Base-by-base conservation (phyloP, 2,329 filamentous ascomycete species). In the Fusarium acutatum region DNA sequence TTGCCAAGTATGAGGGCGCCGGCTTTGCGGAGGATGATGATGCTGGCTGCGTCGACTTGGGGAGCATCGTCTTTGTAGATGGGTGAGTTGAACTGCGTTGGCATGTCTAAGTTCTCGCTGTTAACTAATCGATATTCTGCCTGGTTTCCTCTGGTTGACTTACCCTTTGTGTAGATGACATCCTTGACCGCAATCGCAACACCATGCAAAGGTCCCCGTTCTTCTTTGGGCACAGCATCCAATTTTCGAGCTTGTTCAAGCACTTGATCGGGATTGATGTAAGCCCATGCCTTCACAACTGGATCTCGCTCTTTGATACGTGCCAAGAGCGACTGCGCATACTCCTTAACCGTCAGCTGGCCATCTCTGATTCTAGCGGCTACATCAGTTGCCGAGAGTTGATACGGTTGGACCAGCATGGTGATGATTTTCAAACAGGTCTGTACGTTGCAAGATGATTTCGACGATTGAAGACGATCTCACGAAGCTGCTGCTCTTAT, bases 21-120 rank as follows among this genome's bases (percentile, higher is more conserved):
- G 4, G 86, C 85, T 10, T 84, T 78, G 6, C 89, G 84, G 4
- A 91, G 80, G n/a, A 86, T 84, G 3, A 82, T 83, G n/a, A 91
- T 80, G 14, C 83, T 84, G 0, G 82, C 85, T 5, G 89, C 87
- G 75, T 91, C 89, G 13, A 88, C 72, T 22, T 82, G 78, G 2
- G 81, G 79, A 0, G 83, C 81, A 64, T 85, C 78, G 4, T 81
- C 79, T 34, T 81, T 73, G 73, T 89, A 91, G 6, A 91, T 84
- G 2, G 85, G 80, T 1, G 88, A 91, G 68, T 86, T 86, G 75
- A 84, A 83, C 37, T 86, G 82, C 0, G 88, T 90, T 4, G 88
- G 88, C 86, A 90, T 88, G 58, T 88, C 86, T 83, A 6, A 18
- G 0, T 7, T 6, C 0, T 11, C 4, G 4, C 5, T 10, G 15